Conservation (phyloP, 1,284 basidiomycete species). For the Heterobasidion irregulare region DNA sequence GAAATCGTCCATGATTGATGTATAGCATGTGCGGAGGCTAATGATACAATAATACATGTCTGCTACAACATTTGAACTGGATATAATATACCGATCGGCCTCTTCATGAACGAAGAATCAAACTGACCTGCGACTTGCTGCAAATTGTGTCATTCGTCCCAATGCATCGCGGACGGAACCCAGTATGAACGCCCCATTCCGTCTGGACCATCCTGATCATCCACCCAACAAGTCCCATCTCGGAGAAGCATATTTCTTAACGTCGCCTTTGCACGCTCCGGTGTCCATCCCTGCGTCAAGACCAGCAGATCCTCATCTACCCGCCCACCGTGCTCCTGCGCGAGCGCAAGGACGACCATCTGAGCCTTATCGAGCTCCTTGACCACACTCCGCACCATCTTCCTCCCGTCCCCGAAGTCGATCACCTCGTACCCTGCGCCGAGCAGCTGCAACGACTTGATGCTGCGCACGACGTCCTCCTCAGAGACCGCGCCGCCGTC, state of each 20-base stretch:
- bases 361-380: constrained; percentile 83
- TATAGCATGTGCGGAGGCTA: too few relatives aligned
- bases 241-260: constrained; percentile 85
- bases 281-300: constrained; percentile 64
- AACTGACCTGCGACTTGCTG: too few relatives aligned
- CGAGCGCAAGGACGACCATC: constrained; percentile 65
- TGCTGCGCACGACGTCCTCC: constrained; percentile 80
- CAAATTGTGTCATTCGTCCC: constrained; percentile 45
- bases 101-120: too few relatives aligned
- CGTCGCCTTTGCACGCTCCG: constrained; percentile 67
- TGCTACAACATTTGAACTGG: too few relatives aligned
- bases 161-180: constrained; percentile 77
- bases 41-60: too few relatives aligned
- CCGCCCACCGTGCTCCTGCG: constrained; percentile 58
- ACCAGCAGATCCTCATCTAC: constrained; percentile 56
- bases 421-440: constrained; percentile 87
- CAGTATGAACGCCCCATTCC: constrained; percentile 61
- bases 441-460: constrained; percentile 83
- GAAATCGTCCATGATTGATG: too few relatives aligned
- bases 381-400: constrained; percentile 65
- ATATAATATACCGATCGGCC: too few relatives aligned
- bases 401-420: constrained; percentile 53
- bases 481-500: constrained; percentile 59
- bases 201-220: constrained; percentile 64
- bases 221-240: constrained; percentile 93